Evolutionary conservation across 2,329 filamentous ascomycete species (phyloP).

Genomic region (Monosporascus sp.): DNA sequence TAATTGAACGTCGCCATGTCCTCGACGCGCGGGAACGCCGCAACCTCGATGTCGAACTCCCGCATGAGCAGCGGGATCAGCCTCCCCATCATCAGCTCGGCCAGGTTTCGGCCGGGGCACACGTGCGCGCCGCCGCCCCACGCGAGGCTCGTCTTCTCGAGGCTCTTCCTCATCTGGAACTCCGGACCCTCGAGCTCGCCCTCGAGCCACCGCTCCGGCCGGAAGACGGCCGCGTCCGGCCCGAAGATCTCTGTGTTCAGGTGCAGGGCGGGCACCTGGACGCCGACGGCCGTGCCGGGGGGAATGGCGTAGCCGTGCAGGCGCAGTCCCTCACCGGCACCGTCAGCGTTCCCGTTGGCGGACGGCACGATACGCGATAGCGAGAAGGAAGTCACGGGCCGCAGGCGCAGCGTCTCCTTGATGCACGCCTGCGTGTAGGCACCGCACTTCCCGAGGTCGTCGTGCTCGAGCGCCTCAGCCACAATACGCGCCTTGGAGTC

Average conservation of each 20-base stretch:
- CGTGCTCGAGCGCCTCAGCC: constrained; percentile 20
- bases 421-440: constrained; percentile 39
- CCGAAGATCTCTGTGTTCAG: constrained; percentile 46
- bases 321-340: constrained; percentile 19
- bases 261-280: constrained; percentile 46
- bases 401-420: constrained; percentile 45
- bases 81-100: constrained; percentile 45
- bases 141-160: constrained; percentile 44
- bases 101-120: constrained; percentile 46
- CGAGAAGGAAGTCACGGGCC: constrained; percentile 48
- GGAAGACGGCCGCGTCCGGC: constrained; percentile 35
- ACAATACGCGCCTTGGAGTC: constrained; percentile 27
- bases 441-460: constrained; percentile 14
- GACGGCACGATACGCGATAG: constrained; percentile 40
- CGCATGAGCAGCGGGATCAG: constrained; percentile 35
- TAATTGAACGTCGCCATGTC: constrained; percentile 41
- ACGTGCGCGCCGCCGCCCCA: constrained; percentile 48
- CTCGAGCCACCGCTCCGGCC: constrained; percentile 43
- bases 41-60: constrained; percentile 38
- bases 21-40: constrained; percentile 32
- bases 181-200: constrained; percentile 18
- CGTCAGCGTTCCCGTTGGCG: neutral
- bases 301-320: constrained; percentile 38
- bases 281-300: constrained; percentile 43
- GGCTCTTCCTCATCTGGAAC: constrained; percentile 14